phyloP scores from a whole-genome alignment of 148 eudicot species.

The Rhododendron vialii region DNA sequence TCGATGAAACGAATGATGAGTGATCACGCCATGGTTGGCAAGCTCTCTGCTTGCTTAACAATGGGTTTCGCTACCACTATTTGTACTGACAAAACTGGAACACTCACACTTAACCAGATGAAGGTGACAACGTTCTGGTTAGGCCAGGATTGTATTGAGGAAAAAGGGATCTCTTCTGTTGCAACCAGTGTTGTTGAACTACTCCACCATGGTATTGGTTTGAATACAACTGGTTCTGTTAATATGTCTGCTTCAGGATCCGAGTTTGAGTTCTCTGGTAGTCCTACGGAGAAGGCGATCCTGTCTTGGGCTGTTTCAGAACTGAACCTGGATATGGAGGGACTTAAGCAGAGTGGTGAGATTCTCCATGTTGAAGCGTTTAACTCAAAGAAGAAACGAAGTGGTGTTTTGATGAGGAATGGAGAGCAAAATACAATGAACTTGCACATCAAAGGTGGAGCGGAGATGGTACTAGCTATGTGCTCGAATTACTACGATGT shows the following conservation, averaged over 20 bases:
- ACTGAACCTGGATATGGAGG: slow-evolving; percentile 11
- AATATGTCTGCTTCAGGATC: neutral
- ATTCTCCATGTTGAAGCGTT: slow-evolving; percentile 7
- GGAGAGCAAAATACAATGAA: neutral
- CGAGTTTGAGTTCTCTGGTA: neutral
- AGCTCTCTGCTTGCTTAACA: slow-evolving; percentile 3
- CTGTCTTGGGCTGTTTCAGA: slow-evolving; percentile 14
- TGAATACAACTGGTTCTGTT: slow-evolving; percentile 1
- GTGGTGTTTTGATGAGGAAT: slow-evolving; percentile 12
- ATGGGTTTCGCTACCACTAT: neutral
- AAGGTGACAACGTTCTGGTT: neutral
- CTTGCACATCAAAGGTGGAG: slow-evolving; percentile 21
- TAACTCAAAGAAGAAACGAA: slow-evolving; percentile 8
- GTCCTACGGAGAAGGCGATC: slow-evolving; percentile 9
- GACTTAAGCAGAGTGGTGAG: neutral
- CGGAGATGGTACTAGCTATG: neutral
- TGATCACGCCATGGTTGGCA: neutral
- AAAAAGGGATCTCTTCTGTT: neutral
- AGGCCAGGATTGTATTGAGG: neutral
- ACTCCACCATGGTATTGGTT: neutral
- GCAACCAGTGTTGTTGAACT: neutral
- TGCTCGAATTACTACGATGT: neutral
- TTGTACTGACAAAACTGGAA: too few species aligned
- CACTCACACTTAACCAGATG: too few species aligned
- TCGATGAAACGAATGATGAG: slow-evolving; percentile 1